Evolutionary conservation across 805 yeast species (phyloP).

Genomic region (Nakazawaea sp.): DNA sequence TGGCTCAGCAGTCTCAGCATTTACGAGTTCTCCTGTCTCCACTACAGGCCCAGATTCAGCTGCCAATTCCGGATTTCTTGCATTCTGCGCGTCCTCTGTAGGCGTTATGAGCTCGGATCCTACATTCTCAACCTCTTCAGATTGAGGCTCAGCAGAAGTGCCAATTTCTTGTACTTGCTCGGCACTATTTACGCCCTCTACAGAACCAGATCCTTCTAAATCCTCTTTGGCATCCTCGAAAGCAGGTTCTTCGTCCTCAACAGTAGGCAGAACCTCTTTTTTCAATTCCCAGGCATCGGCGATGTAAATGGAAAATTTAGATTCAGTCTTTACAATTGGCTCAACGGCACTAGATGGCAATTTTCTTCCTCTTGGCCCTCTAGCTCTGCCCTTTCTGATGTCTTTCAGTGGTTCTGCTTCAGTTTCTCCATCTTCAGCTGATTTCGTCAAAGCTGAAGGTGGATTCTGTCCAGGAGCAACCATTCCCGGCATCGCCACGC

Average conservation of each 20-base stretch:
- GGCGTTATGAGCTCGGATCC: background rate
- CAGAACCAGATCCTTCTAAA: background rate
- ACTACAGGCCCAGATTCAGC: conserved; percentile 5
- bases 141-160: background rate
- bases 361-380: conserved; percentile 70
- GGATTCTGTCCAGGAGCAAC: conserved; percentile 39
- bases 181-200: background rate
- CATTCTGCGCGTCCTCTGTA: background rate
- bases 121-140: background rate
- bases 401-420: conserved; percentile 12
- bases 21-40: background rate
- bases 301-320: conserved; percentile 26
- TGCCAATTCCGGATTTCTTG: background rate
- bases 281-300: conserved; percentile 31
- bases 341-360: conserved; percentile 52
- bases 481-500: conserved; percentile 47
- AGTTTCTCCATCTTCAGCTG: conserved; percentile 12
- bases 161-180: conserved; percentile 1
- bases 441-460: conserved; percentile 14
- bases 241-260: conserved; percentile 1
- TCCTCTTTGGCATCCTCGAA: background rate
- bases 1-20: conserved; percentile 3
- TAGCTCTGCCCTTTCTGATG: conserved; percentile 46
- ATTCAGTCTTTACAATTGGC: conserved; percentile 27
- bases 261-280: background rate